Conservation (phyloP, 2,329 filamentous ascomycete genomes). For the Fusarium sp. region DNA sequence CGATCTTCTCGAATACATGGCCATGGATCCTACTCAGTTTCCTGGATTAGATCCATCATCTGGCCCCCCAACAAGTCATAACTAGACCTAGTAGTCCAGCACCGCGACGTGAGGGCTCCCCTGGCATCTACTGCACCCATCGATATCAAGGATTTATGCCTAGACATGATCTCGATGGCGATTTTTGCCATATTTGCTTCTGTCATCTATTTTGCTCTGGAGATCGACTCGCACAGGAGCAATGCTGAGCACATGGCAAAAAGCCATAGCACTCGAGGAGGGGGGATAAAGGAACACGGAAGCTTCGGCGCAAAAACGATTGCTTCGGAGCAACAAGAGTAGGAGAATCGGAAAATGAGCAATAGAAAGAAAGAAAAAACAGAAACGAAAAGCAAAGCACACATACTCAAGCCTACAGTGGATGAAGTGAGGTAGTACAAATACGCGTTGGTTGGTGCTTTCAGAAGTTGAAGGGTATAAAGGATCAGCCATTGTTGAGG, state of each 20-base stretch:
- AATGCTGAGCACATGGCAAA: background rate
- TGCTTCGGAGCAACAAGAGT: background rate
- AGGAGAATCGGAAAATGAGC: background rate
- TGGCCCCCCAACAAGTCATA: slow-evolving; percentile 36
- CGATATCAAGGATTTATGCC: background rate
- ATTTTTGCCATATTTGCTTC: background rate
- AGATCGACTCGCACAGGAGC: background rate
- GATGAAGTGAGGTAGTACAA: background rate
- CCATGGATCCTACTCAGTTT: slow-evolving; percentile 62
- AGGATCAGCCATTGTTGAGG: background rate
- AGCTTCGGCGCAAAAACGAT: background rate
- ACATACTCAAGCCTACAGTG: background rate
- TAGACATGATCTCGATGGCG: background rate
- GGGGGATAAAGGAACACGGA: background rate
- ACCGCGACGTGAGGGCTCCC: background rate
- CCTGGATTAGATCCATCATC: slow-evolving; percentile 47
- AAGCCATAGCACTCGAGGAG: background rate
- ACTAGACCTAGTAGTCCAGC: background rate
- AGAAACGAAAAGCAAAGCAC: background rate
- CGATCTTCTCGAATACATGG: slow-evolving; percentile 74
- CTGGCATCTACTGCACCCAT: background rate
- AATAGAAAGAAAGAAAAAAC: background rate
- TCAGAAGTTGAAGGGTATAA: background rate
- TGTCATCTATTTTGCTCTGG: background rate
- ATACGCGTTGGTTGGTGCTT: background rate